phyloP scores from a whole-genome alignment of 108 stramenopile species.

The Nitzschia sp. region DNA sequence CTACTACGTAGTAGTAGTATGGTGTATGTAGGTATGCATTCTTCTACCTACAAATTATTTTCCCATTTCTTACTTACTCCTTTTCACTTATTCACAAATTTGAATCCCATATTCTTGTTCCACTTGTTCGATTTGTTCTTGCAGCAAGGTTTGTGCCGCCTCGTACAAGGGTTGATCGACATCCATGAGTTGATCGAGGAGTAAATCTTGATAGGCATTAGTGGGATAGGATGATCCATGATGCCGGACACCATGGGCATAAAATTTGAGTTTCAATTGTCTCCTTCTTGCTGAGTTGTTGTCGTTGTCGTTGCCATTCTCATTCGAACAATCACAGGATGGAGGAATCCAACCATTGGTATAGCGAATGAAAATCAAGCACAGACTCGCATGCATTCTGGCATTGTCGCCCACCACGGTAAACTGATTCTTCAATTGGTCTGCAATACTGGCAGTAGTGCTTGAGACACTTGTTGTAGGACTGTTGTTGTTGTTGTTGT shows the following conservation, averaged over 20 bases:
- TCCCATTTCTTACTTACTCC: background rate
- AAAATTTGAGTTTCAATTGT: conserved; percentile 14
- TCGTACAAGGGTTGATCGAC: conserved; percentile 2
- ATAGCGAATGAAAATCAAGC: conserved; percentile 3
- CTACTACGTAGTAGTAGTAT: too few species aligned
- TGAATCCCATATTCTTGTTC: conserved; percentile 2
- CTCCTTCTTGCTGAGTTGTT: background rate
- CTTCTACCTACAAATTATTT: background rate
- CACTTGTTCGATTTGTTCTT: conserved; percentile 6
- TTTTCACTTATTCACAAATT: background rate
- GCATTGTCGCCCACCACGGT: conserved; percentile 1
- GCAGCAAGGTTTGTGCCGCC: conserved; percentile 1
- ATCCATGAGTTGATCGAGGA: background rate
- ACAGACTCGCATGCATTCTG: background rate
- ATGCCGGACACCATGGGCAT: conserved; percentile 16
- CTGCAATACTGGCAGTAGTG: background rate
- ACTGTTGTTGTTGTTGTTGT: too few species aligned
- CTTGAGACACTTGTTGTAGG: background rate
- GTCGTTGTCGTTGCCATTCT: too few species aligned
- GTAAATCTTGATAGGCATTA: background rate
- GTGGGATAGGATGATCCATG: conserved; percentile 11
- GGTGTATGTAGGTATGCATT: background rate
- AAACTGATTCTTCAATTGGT: background rate
- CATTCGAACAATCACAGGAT: background rate
- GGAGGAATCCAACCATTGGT: background rate